Evolutionary conservation across 1,284 basidiomycete species (phyloP).

Genomic region (Mycena citricolor): DNA sequence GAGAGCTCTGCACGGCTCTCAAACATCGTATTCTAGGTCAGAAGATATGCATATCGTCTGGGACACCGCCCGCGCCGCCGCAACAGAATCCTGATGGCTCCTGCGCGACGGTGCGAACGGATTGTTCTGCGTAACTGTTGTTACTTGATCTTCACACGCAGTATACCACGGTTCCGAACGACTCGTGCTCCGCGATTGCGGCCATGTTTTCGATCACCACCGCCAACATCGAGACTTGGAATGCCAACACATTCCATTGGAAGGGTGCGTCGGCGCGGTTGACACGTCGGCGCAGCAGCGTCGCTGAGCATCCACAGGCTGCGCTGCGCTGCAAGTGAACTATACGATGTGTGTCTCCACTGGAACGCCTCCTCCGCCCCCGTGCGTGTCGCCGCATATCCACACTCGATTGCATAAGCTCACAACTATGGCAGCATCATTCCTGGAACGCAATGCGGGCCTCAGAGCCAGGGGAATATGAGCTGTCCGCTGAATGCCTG

Average conservation of each 20-base stretch:
- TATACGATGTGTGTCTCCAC: constrained; percentile 22
- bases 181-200: constrained; percentile 1
- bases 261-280: constrained; percentile 8
- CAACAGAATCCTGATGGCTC: constrained; percentile 6
- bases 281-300: not conserved
- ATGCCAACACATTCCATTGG: constrained; percentile 11
- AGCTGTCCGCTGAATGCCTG: constrained; percentile 22
- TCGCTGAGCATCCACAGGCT: constrained; percentile 5
- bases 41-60: constrained; percentile 1
- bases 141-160: not conserved
- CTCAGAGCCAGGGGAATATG: constrained; percentile 15
- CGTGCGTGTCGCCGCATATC: too few relatives aligned
- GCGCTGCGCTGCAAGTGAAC: constrained; percentile 14
- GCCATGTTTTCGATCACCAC: not conserved
- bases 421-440: too few relatives aligned
- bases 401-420: too few relatives aligned
- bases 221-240: constrained; percentile 1
- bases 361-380: constrained; percentile 20
- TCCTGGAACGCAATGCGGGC: constrained; percentile 20
- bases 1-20: not conserved
- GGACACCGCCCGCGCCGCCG: constrained; percentile 3
- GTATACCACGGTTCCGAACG: not conserved
- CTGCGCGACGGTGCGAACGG: constrained; percentile 7
- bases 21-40: not conserved
- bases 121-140: not conserved